Evolutionary conservation across 2,329 filamentous ascomycete genomes (phyloP).

Genomic region (Microcyclosporella mali): DNA sequence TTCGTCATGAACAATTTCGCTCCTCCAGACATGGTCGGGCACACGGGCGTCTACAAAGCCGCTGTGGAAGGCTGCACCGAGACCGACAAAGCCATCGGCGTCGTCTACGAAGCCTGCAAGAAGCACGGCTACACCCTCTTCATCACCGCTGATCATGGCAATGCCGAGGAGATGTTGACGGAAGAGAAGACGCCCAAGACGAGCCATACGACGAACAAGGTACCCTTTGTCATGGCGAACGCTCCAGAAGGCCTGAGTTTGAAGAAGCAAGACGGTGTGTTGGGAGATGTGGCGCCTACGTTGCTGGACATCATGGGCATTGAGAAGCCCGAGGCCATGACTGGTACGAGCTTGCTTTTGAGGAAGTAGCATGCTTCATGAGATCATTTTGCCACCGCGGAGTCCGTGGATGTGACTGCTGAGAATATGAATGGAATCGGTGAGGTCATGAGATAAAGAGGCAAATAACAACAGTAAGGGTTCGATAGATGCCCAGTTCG

Average conservation of each 20-base stretch:
- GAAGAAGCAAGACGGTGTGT: constrained; percentile 77
- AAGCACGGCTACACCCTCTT: constrained; percentile 89
- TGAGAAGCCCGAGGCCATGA: constrained; percentile 86
- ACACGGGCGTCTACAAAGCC: constrained; percentile 95
- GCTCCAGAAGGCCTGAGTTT: constrained; percentile 83
- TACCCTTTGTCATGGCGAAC: constrained; percentile 97
- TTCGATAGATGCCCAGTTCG: no score
- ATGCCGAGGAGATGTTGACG: constrained; percentile 99
- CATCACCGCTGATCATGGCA: constrained; percentile 91
- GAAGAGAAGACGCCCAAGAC: constrained; percentile 95
- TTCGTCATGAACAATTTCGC: constrained; percentile 99
- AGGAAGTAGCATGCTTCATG: constrained; percentile 42
- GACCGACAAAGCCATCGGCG: constrained; percentile 89
- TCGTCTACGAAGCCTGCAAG: constrained; percentile 90
- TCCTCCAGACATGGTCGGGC: constrained; percentile 97
- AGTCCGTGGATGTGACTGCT: no score
- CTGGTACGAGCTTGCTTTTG: constrained; percentile 72
- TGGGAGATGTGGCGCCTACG: constrained; percentile 96
- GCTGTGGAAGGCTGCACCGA: constrained; percentile 77
- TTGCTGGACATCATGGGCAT: constrained; percentile 86
- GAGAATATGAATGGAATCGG: no score
- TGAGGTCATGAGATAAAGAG: no score
- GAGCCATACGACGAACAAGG: constrained; percentile 94
- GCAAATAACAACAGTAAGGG: no score
- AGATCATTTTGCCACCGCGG: not conserved